Evolutionary conservation across 306 rosid genomes (phyloP), one percentile per base, ranked within the genome.

Genomic region (Dalbergia oliveri): DNA sequence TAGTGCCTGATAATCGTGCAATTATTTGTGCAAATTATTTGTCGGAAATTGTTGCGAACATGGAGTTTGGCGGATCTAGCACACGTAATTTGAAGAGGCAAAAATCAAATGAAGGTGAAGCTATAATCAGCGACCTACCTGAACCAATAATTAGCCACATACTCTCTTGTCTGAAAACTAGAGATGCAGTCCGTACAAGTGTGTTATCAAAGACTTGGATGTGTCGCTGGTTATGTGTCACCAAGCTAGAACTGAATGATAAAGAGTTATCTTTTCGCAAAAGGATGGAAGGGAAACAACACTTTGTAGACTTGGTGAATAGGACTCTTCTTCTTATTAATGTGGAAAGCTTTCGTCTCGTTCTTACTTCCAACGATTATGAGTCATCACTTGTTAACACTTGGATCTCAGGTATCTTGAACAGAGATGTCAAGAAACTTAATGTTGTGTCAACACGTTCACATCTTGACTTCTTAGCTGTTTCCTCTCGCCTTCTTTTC

Each of bases 171-270:
- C 76, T 81, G 49, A 11, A 56, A 0, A 44, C 57, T 14, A 34
- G 39, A 66, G 47, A 66, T 4, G 84, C 80, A 56, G 54, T 81
- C 18, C 35, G 34, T 3, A 81, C 84, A 0, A 43, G 80, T 21
- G 54, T 64, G 41, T 19, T 81, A 58, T 73, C 80, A 12, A 34
- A 57, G 53, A 66, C 51, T 3, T 81, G 84, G 84, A 66, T 19
- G 54, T 3, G 49, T 14, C 4, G n/a, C 1, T 81, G 84, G 84
- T 65, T 69, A 12, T n/a, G 9, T 16, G 14, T 81, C 64, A 73
- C 76, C 14, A 9, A 34, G 43, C 64, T 81, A 2, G 9, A 14
- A 4, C 47, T 81, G n/a, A 0, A 47, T 0, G 84, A 66, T n/a
- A 43, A 0, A 3, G 11, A 9, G 11, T 45, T 45, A 14, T 45